Conservation (phyloP, 306 rosid species). For the Quercus berberidifolia region DNA sequence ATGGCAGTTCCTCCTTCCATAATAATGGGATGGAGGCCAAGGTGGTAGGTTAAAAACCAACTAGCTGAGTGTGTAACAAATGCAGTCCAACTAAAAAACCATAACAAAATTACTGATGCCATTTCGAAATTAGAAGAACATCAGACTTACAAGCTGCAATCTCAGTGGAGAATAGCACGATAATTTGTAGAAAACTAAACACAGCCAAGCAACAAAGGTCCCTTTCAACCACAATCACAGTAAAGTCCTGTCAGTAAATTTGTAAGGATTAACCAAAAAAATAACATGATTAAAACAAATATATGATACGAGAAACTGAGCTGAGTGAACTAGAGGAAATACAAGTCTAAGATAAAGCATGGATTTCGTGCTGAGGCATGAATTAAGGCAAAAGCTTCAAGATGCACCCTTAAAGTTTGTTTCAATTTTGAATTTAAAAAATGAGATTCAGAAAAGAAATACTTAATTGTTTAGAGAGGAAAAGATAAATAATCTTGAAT, state of each 20-base stretch:
- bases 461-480: not conserved
- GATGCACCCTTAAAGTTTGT: not conserved
- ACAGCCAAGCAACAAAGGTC: no score
- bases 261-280: not conserved
- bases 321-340: not conserved
- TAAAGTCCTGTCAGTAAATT: not conserved
- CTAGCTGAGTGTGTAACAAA: no score
- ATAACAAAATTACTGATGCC: no score
- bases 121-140: no score
- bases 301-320: not conserved
- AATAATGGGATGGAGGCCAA: no score
- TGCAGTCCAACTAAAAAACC: no score
- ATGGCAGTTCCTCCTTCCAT: no score
- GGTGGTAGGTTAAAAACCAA: no score
- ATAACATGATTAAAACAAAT: not conserved
- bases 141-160: no score
- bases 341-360: not conserved
- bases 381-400: not conserved
- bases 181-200: no score
- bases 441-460: not conserved
- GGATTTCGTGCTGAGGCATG: not conserved
- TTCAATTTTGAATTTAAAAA: not conserved
- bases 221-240: not conserved
- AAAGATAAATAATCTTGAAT: conserved; percentile 20
- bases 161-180: no score